These are phyloP conservation scores for Cladosporium sp. DNA, from an alignment of 2,329 filamentous ascomycete genomes.

Conservation along the genomic window DNA sequence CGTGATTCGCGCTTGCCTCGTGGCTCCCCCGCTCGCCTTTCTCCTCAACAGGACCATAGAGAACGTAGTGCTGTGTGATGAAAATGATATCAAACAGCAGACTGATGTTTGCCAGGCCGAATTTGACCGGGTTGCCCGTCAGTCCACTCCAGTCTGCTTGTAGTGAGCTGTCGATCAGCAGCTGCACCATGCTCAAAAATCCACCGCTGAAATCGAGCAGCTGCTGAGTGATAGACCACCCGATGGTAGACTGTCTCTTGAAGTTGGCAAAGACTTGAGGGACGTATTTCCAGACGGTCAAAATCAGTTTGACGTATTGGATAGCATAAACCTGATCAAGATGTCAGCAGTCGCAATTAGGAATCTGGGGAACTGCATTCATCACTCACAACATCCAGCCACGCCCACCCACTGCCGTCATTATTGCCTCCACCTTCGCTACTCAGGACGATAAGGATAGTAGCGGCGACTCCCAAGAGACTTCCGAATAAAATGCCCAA, in stretches of 20 bases:
- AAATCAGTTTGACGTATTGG: constrained; percentile 83
- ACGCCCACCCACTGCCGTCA: constrained; percentile 57
- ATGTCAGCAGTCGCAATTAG: not conserved
- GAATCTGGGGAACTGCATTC: not conserved
- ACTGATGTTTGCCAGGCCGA: constrained; percentile 80
- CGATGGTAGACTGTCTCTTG: constrained; percentile 77
- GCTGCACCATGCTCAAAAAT: constrained; percentile 75
- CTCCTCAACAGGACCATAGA: constrained; percentile 57
- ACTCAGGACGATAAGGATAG: constrained; percentile 48
- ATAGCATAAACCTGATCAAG: constrained; percentile 61
- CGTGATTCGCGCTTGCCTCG: not conserved
- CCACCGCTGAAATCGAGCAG: constrained; percentile 82
- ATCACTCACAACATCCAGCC: constrained; percentile 61
- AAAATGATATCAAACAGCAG: constrained; percentile 86
- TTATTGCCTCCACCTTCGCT: constrained; percentile 44
- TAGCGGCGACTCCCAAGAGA: constrained; percentile 55
- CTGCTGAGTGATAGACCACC: constrained; percentile 85
- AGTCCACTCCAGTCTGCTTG: constrained; percentile 87
- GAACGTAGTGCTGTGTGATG: constrained; percentile 80
- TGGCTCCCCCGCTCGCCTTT: not conserved
- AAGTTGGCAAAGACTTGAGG: constrained; percentile 85
- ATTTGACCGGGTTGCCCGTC: constrained; percentile 88
- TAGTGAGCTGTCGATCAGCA: constrained; percentile 80
- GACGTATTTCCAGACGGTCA: constrained; percentile 90
- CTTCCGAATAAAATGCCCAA: constrained; percentile 14